These are phyloP conservation scores for Corylus avellana DNA, from an alignment of 306 rosid species.

Conservation along the genomic window DNA sequence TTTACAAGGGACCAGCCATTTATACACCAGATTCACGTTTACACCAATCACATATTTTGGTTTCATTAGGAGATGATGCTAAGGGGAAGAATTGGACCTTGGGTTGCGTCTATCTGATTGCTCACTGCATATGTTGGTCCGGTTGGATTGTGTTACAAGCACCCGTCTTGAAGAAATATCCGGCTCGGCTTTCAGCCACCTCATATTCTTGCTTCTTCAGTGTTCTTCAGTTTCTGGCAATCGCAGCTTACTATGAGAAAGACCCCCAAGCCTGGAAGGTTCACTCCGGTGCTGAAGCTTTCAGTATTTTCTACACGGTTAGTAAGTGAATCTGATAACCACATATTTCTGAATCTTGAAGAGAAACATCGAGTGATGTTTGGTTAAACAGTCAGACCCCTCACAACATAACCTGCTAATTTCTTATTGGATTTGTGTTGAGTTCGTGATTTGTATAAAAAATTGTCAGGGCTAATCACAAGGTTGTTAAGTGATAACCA, in stretches of 20 bases:
- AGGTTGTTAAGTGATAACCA: too few relatives aligned
- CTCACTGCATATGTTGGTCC: conserved; percentile 69
- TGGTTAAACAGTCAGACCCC: too few relatives aligned
- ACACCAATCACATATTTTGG: conserved; percentile 28
- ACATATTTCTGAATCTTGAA: conserved; percentile 21
- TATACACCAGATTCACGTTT: conserved; percentile 41
- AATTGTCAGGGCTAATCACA: too few relatives aligned
- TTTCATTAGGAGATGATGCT: conserved; percentile 47
- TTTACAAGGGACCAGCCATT: conserved; percentile 73
- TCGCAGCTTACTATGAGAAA: conserved; percentile 40
- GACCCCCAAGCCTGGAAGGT: conserved; percentile 48
- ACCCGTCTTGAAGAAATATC: conserved; percentile 41
- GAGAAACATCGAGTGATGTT: not conserved
- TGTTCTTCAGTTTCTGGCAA: conserved; percentile 39
- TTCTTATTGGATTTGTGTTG: too few relatives aligned
- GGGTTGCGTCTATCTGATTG: conserved; percentile 64
- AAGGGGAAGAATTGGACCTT: conserved; percentile 53
- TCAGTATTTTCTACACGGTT: conserved; percentile 57
- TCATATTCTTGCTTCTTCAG: conserved; percentile 62
- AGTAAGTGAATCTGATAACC: conserved; percentile 32
- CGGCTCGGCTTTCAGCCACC: conserved; percentile 49
- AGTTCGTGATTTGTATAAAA: too few relatives aligned
- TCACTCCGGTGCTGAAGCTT: conserved; percentile 44
- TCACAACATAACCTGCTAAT: too few relatives aligned
- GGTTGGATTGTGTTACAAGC: conserved; percentile 70